Evolutionary conservation across 768 basidiomycete species (phyloP).

Genomic region (Butyriboletus loyo): DNA sequence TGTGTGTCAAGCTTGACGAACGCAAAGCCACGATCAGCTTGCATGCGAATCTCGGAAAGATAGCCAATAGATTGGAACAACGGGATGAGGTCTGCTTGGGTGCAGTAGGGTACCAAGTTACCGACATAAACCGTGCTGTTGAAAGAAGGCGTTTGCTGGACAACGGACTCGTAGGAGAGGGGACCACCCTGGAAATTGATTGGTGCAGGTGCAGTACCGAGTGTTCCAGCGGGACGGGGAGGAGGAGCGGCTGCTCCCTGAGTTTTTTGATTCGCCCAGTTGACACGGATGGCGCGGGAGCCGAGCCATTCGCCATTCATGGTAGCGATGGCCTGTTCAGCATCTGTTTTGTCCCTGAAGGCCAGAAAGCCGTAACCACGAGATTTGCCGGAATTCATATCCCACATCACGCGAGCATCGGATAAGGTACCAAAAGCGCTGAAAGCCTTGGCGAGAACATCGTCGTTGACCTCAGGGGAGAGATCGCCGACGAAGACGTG

Average conservation of each 20-base stretch:
- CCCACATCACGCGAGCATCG: constrained; percentile 99
- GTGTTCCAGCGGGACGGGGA: constrained; percentile 43
- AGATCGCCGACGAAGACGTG: constrained; percentile 99
- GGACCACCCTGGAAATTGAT: constrained; percentile 90
- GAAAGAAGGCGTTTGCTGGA: constrained; percentile 88
- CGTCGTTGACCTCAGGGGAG: constrained; percentile 97
- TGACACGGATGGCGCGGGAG: constrained; percentile 96
- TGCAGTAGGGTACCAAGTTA: constrained; percentile 95
- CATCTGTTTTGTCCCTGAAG: constrained; percentile 98
- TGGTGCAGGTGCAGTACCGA: constrained; percentile 74
- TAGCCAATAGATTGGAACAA: constrained; percentile 99
- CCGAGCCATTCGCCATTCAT: constrained; percentile 99
- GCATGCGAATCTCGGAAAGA: constrained; percentile 98
- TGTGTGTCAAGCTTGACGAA: constrained; percentile 99
- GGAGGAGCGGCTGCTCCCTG: constrained; percentile 51
- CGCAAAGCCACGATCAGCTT: constrained; percentile 97
- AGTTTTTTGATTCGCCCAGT: constrained; percentile 99
- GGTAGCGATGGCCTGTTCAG: constrained; percentile 97
- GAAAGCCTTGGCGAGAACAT: constrained; percentile 95
- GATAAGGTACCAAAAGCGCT: constrained; percentile 94
- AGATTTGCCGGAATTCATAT: constrained; percentile 99
- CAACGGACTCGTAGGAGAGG: constrained; percentile 89
- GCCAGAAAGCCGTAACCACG: constrained; percentile 98
- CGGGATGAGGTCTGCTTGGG: constrained; percentile 96
- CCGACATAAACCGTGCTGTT: constrained; percentile 98